Evolutionary conservation across 192 early-diverging fungal species (phyloP).

Genomic region (Rhizoclosmatium sp.): DNA sequence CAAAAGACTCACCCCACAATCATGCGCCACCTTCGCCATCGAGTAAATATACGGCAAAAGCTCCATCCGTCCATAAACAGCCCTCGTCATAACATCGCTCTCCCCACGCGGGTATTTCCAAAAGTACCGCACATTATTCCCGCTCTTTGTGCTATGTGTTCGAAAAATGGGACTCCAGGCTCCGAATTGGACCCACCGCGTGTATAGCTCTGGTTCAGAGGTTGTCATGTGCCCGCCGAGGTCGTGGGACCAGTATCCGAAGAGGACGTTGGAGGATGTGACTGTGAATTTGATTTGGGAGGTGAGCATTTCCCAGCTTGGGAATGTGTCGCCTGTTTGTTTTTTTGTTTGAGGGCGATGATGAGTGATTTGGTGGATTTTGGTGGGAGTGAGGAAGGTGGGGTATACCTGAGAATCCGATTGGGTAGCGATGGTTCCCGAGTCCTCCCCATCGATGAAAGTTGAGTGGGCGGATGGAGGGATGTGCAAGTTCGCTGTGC

Average conservation of each 20-base stretch:
- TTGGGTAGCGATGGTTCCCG: conserved; percentile 12
- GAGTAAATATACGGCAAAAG: conserved; percentile 18
- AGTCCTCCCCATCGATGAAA: conserved; percentile 26
- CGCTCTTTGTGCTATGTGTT: conserved; percentile 15
- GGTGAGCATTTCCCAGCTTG: conserved; percentile 16
- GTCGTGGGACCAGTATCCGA: conserved; percentile 25
- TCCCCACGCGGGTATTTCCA: conserved; percentile 15
- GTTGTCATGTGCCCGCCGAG: conserved; percentile 4
- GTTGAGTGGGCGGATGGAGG: not conserved
- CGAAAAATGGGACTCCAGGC: conserved; percentile 16
- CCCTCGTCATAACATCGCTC: conserved; percentile 10
- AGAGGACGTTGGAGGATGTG: conserved; percentile 14
- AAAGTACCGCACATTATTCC: conserved; percentile 19
- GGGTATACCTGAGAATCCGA: conserved; percentile 10
- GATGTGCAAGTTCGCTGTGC: not conserved
- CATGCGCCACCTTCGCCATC: conserved; percentile 4
- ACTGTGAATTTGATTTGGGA: conserved; percentile 18
- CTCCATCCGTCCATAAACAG: not conserved
- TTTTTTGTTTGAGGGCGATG: not conserved
- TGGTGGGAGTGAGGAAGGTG: not conserved
- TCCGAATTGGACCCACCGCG: conserved; percentile 20
- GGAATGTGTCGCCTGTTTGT: conserved; percentile 6
- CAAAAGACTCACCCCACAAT: conserved; percentile 6
- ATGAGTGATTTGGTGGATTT: not conserved
- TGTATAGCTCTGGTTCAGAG: conserved; percentile 15